A percentile compares a stretch with the other conserved stretches of the same genome.
phyloP scores from a whole-genome alignment of 1,284 basidiomycete species.

The Stereum hirsutum region DNA sequence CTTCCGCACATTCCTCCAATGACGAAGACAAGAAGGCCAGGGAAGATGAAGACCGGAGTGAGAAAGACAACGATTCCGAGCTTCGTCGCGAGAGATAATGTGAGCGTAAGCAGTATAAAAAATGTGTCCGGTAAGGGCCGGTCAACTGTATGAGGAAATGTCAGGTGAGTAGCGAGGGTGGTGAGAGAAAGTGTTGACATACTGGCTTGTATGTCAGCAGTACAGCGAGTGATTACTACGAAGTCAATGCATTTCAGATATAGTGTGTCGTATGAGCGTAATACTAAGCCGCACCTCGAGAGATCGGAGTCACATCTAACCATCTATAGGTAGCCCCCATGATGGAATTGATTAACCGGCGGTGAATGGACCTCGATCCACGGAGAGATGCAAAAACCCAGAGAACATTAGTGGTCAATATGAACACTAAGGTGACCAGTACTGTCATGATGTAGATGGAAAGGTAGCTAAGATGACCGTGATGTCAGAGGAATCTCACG shows the following conservation, averaged over 20 bases:
- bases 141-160: too few species aligned
- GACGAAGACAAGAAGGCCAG: constrained; percentile 29
- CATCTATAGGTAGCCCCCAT: constrained; percentile 49
- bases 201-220: constrained; percentile 45
- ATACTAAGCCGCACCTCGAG: background rate
- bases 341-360: constrained; percentile 42
- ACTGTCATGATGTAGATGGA: constrained; percentile 30
- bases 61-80: constrained; percentile 36
- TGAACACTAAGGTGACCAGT: constrained; percentile 17
- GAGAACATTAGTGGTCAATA: constrained; percentile 18
- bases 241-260: constrained; percentile 50
- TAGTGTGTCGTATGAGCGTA: constrained; percentile 41
- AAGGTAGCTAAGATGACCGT: constrained; percentile 29
- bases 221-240: constrained; percentile 49
- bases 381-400: constrained; percentile 32
- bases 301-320: constrained; percentile 15
- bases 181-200: too few species aligned
- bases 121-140: too few species aligned
- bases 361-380: constrained; percentile 51
- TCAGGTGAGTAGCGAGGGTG: too few species aligned
- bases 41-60: constrained; percentile 33
- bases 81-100: constrained; percentile 26
- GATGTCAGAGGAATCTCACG: too few species aligned
- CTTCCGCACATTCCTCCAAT: constrained; percentile 37
- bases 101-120: constrained; percentile 22